Base-by-base conservation (phyloP, 345 rosid species). In the Pseudoturritis turrita region DNA sequence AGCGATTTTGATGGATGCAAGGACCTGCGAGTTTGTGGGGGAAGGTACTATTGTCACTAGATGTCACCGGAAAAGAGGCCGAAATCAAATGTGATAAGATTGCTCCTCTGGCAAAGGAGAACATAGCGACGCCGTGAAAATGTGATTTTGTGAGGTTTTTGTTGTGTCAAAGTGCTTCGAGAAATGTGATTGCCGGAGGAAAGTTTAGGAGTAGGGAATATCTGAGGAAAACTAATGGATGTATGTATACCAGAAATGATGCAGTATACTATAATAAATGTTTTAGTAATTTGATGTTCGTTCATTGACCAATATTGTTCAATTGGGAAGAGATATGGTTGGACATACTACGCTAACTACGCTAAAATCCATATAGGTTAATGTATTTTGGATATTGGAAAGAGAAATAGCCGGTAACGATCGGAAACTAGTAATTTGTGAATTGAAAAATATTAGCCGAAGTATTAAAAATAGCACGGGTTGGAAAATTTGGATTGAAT, bases 1-100 rank as follows among this genome's bases (percentile, higher is more conserved):
- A 44, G 10, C 15, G 5, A 10, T 29, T 22, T 53, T 61, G 44
- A 35, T 68, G 68, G 40, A 63, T 76, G 79, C 85, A 93, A 96
- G 99, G 84, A 67, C 96, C 98, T 7, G 84, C 98, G 14, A 79
- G 68, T 6, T 31, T 79, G 52, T 91, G 98, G 97, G 98, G 91
- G 64, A 77, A 85, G 76, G 39, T 87, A 68, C 62, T 93, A 60
- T 65, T 90, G 76, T 71, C 86, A 55, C 81, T 90, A 18, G 83
- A 74, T 31, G 96, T 80, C n/a, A 78, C 68, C 0, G 89, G 85
- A 25, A 72, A 86, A 44, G 90, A 85, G 68, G 74, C 82, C 0
- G 97, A 96, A 28, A 26, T 43, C 5, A 96, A 89, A 52, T 96
- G 93, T 18, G 96, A 88, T 8, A 97, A 91, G 81, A 82, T 89